Evolutionary conservation across 2,329 filamentous ascomycete genomes (phyloP).

Genomic region (Cytospora leucostoma): DNA sequence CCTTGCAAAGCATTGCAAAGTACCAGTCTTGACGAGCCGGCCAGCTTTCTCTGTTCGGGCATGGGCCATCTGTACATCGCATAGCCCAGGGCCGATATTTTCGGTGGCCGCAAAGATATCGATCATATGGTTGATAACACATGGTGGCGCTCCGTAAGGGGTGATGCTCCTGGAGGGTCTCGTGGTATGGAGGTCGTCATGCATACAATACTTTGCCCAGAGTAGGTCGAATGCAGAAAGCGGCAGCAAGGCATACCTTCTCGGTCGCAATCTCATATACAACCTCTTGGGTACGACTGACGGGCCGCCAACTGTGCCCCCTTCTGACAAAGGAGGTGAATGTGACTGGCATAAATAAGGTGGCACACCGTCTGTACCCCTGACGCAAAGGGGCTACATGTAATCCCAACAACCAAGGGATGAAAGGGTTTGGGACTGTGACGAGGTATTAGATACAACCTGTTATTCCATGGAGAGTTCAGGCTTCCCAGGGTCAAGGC

Average conservation of each 20-base stretch:
- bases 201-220: not conserved
- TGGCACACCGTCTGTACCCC: not conserved
- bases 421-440: not conserved
- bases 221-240: not conserved
- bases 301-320: not conserved
- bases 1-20: not conserved
- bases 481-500: not conserved
- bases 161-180: not conserved
- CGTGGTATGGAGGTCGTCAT: not conserved
- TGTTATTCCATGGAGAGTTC: not conserved
- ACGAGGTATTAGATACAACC: not conserved
- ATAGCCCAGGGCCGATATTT: constrained; percentile 7
- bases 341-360: not conserved
- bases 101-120: constrained; percentile 9
- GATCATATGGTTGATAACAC: constrained; percentile 17
- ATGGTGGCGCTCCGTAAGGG: not conserved
- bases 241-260: not conserved
- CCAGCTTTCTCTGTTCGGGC: constrained; percentile 4
- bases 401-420: not conserved
- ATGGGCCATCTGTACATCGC: not conserved
- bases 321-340: not conserved
- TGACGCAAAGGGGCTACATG: not conserved
- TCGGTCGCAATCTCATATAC: not conserved
- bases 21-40: constrained; percentile 12
- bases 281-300: not conserved